A percentile compares a stretch with the other conserved stretches of the same genome.
phyloP scores from a whole-genome alignment of 345 rosid species.

The Ceriops tagal region DNA sequence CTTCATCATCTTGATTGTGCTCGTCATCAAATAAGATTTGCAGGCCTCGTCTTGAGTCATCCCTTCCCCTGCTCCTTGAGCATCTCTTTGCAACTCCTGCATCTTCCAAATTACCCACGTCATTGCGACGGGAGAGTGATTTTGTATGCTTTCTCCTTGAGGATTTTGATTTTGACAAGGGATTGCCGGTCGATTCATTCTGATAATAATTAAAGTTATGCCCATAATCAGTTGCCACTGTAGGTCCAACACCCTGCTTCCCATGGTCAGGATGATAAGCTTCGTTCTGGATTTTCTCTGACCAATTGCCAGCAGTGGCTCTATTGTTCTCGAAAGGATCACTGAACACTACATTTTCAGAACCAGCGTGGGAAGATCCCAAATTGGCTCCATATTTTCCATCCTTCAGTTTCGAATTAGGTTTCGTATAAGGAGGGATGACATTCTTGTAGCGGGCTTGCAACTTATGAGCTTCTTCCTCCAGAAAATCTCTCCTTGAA shows the following conservation, averaged over 20 bases:
- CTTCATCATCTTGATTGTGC: slow-evolving; percentile 46
- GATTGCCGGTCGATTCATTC: slow-evolving; percentile 27
- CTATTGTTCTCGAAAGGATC: slow-evolving; percentile 33
- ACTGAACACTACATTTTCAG: slow-evolving; percentile 27
- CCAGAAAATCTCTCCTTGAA: slow-evolving; percentile 29
- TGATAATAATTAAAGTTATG: slow-evolving; percentile 17
- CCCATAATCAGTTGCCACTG: slow-evolving; percentile 24
- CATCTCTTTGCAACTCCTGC: slow-evolving; percentile 34
- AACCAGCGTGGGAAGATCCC: slow-evolving; percentile 27
- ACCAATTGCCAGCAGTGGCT: slow-evolving; percentile 14
- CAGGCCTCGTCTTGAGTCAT: slow-evolving; percentile 58
- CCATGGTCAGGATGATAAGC: slow-evolving; percentile 28
- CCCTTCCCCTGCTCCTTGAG: slow-evolving; percentile 62
- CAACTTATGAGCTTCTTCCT: slow-evolving; percentile 37
- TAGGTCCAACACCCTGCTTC: slow-evolving; percentile 22
- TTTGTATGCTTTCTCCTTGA: slow-evolving; percentile 52
- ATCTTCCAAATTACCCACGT: slow-evolving; percentile 33
- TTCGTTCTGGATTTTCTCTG: slow-evolving; percentile 31
- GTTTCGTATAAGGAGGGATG: slow-evolving; percentile 69
- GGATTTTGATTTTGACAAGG: slow-evolving; percentile 53
- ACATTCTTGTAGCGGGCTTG: slow-evolving; percentile 37
- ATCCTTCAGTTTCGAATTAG: slow-evolving; percentile 45
- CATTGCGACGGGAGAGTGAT: slow-evolving; percentile 38
- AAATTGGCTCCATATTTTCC: slow-evolving; percentile 22
- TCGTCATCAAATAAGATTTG: slow-evolving; percentile 64